These are phyloP conservation scores for Pleurotus citrinopileatus DNA, from an alignment of 768 basidiomycete genomes.

Conservation along the genomic window DNA sequence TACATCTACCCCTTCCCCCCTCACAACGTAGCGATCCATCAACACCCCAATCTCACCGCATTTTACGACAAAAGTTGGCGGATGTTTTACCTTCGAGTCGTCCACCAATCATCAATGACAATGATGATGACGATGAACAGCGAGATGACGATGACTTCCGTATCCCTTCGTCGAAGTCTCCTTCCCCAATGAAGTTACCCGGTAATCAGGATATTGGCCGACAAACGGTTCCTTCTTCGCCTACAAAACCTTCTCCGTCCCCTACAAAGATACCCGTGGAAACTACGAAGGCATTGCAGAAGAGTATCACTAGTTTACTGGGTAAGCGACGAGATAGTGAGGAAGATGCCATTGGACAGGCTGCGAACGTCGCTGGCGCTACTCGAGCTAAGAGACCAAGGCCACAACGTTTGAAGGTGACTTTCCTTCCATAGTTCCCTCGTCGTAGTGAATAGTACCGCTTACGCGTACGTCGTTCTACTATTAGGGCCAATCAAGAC, in stretches of 20 bases:
- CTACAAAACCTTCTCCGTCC: slow-evolving; percentile 20
- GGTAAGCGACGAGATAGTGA: slow-evolving; percentile 60
- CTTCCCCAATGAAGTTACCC: slow-evolving; percentile 50
- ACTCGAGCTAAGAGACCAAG: slow-evolving; percentile 32
- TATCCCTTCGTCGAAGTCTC: slow-evolving; percentile 60
- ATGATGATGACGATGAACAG: not conserved
- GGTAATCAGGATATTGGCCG: slow-evolving; percentile 15
- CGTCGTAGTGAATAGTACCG: not conserved
- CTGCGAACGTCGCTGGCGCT: slow-evolving; percentile 15
- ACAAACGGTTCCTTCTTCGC: slow-evolving; percentile 22
- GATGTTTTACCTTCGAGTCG: slow-evolving; percentile 1
- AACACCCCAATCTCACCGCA: not conserved
- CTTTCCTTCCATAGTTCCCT: slow-evolving; percentile 1
- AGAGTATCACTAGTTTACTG: slow-evolving; percentile 64
- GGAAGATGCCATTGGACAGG: slow-evolving; percentile 27
- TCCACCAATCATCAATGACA: not conserved
- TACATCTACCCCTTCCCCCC: not conserved
- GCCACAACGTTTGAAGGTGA: slow-evolving; percentile 34
- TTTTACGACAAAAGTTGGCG: not conserved
- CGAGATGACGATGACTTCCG: slow-evolving; percentile 14
- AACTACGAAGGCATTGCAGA: slow-evolving; percentile 58
- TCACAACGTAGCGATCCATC: not conserved
- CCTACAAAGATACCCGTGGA: slow-evolving; percentile 45
- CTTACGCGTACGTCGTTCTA: not conserved
- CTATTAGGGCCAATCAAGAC: slow-evolving; percentile 33